These are phyloP conservation scores for Leccinum uliginosum DNA, from an alignment of 768 basidiomycete species.

Conservation along the genomic window DNA sequence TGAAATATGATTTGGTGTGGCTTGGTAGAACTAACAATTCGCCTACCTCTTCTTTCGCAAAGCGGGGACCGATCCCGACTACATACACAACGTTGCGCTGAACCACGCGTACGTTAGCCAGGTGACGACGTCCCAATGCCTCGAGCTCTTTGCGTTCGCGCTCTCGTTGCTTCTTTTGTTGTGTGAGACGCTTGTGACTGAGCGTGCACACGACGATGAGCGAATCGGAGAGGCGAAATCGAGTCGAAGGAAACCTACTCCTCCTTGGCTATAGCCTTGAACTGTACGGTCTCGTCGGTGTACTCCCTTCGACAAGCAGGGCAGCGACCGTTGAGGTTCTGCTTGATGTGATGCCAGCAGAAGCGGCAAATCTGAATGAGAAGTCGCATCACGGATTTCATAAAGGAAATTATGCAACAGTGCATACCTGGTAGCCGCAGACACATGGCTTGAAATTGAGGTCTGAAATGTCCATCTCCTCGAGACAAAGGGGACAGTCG, in stretches of 20 bases:
- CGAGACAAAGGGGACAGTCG: constrained; percentile 96
- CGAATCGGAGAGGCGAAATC: constrained; percentile 2
- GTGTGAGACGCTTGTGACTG: constrained; percentile 91
- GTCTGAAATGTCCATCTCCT: constrained; percentile 99
- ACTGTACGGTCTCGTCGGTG: constrained; percentile 89
- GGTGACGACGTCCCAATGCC: constrained; percentile 72
- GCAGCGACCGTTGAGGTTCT: constrained; percentile 92
- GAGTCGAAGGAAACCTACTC: constrained; percentile 61
- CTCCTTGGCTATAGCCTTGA: constrained; percentile 91
- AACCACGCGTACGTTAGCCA: constrained; percentile 93
- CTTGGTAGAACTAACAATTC: neutral
- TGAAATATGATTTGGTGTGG: constrained; percentile 2
- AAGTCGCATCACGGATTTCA: constrained; percentile 13
- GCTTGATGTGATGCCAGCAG: constrained; percentile 98
- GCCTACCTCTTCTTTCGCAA: constrained; percentile 93
- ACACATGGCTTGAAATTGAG: constrained; percentile 99
- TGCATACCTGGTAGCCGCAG: constrained; percentile 89
- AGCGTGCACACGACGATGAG: constrained; percentile 11
- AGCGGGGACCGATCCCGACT: constrained; percentile 88
- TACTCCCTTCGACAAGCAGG: constrained; percentile 94
- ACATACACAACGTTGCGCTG: constrained; percentile 96
- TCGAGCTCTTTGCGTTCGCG: constrained; percentile 96
- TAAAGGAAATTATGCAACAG: constrained; percentile 11
- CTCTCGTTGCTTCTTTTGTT: constrained; percentile 92
- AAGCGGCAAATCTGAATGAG: constrained; percentile 89